Evolutionary conservation across 2,329 filamentous ascomycete genomes (phyloP).

Genomic region (Diaporthe ampelina): DNA sequence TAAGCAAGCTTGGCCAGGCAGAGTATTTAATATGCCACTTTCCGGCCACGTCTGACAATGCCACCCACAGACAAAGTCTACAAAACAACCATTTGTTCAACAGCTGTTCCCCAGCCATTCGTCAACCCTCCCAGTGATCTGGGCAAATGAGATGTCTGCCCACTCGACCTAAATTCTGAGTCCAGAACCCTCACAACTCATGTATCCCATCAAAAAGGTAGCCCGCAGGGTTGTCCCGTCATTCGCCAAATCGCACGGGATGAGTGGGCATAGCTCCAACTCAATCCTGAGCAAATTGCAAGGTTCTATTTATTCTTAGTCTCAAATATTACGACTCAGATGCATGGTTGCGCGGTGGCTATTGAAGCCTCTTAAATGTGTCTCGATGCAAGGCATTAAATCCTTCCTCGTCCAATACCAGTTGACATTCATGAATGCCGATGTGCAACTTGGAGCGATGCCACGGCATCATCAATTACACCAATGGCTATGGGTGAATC

Average conservation of each 20-base stretch:
- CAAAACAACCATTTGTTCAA: constrained; percentile 24
- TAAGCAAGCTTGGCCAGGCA: not conserved
- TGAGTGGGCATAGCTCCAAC: not conserved
- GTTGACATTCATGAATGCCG: not conserved
- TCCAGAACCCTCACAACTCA: too few species aligned
- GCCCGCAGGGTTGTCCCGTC: not conserved
- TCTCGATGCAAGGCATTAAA: not conserved
- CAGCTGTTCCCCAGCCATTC: constrained; percentile 38
- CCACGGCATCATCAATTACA: not conserved
- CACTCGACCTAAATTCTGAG: not conserved
- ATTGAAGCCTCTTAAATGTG: not conserved
- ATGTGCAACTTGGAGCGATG: not conserved
- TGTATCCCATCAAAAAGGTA: not conserved
- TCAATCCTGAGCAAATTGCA: not conserved
- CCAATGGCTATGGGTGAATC: not conserved
- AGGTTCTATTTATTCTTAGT: not conserved
- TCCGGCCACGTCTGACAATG: not conserved
- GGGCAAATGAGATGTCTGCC: not conserved
- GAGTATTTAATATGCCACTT: not conserved
- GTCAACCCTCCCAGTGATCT: constrained; percentile 32
- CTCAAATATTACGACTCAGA: not conserved
- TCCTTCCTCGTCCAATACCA: not conserved
- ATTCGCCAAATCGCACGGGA: not conserved
- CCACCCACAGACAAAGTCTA: not conserved
- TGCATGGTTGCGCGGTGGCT: not conserved